Base-by-base conservation (phyloP, 73 alveolate species). In the Breviolum minutum region DNA sequence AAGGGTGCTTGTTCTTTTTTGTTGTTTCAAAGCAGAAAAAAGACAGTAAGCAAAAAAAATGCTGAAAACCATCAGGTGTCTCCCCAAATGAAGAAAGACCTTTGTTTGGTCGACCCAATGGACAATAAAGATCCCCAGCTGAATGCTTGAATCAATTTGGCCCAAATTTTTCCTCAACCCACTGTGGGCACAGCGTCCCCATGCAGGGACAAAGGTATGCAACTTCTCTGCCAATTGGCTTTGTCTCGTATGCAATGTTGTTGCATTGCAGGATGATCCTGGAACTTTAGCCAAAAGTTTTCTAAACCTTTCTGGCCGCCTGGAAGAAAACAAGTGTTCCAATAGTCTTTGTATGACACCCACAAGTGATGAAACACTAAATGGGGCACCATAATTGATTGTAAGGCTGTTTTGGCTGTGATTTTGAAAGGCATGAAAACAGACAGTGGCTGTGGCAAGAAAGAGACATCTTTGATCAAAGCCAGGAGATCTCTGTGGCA, bases 401-500 rank as follows among this genome's bases (percentile, higher is more conserved):
- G 95, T n/a, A 62, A 30, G 16, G 63, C 77, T 7, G 22, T 11
- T 48, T 61, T 80, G 63, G 63, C 63, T 77, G n/a, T 24, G 54
- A 26, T 63, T 63, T 86, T 86, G 63, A 63, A 24, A 20, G 95
- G 80, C 79, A 86, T 19, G 30, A 11, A 10, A 20, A 24, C 95
- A 19, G 8, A 61, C 63, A 63, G 24, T 26, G 95, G 95, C 30
- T 24, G 26, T 17, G 95, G 95, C 61, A 86, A 27, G 24, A n/a
- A 11, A 64, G 80, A n/a, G 14, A 24, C 77, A 30, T 62, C 81
- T n/a, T 77, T 63, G 63, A 87, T 24, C 66, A 63, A 63, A 10
- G 70, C 82, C 83, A 87, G 14, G n/a, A 87, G 54, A 40, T 87
- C 95, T 54, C 83, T 26, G 83, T 87, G 95, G 95, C 83, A 87